Conservation (phyloP, 176 grass and related monocot genomes). For the Rhynchospora breviuscula region DNA sequence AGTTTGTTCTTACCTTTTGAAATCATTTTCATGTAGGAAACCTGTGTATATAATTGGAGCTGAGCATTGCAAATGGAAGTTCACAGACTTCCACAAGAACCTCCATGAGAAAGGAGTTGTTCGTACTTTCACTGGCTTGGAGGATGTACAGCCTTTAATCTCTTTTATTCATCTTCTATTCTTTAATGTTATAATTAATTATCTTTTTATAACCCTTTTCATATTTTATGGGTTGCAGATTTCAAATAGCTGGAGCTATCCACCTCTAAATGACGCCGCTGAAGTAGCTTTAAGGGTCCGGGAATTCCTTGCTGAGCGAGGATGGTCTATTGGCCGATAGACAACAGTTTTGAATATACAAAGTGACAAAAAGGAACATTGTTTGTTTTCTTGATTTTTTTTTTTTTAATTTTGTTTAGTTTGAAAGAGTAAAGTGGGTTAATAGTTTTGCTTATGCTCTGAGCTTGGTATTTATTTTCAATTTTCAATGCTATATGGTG, state of each 20-base stretch:
- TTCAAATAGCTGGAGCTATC: constrained; percentile 81
- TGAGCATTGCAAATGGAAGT: constrained; percentile 88
- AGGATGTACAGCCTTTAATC: constrained; percentile 63
- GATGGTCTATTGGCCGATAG: constrained; percentile 57
- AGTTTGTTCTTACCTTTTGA: constrained; percentile 7
- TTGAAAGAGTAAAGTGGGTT: constrained; percentile 24
- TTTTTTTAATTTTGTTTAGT: constrained; percentile 6
- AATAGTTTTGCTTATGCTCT: constrained; percentile 19
- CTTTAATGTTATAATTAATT: constrained; percentile 16
- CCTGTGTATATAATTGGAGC: constrained; percentile 90
- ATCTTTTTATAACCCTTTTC: constrained; percentile 9
- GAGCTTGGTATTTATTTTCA: not conserved
- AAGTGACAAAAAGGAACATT: not conserved
- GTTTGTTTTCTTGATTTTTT: no score
- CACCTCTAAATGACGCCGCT: constrained; percentile 67
- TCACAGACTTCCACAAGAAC: constrained; percentile 78
- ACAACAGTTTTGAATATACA: constrained; percentile 4
- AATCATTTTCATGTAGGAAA: constrained; percentile 49
- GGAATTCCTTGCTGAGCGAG: constrained; percentile 61
- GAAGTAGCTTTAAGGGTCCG: constrained; percentile 70
- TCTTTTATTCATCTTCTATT: not conserved
- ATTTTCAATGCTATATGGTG: not conserved
- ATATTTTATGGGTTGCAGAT: constrained; percentile 41
- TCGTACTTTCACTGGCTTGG: constrained; percentile 73
- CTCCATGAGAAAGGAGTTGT: constrained; percentile 65